Conservation (phyloP, 805 yeast genomes). For the Debaryomyces tyrocola region DNA sequence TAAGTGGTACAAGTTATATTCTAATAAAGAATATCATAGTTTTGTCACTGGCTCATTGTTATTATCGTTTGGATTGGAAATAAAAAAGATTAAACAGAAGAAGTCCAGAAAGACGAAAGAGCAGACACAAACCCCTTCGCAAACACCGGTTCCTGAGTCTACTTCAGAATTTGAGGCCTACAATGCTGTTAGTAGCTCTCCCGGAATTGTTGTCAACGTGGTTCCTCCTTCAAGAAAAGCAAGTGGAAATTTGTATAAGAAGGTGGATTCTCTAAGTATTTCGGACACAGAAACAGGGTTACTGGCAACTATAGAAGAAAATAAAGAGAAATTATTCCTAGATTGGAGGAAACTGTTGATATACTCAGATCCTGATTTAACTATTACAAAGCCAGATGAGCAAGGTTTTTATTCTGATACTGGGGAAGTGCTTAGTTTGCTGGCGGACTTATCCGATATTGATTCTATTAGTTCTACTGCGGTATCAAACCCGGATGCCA, state of each 20-base stretch:
- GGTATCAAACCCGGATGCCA: not conserved
- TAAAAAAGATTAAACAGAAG: slow-evolving; percentile 14
- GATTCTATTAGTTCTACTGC: slow-evolving; percentile 19
- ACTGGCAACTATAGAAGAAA: slow-evolving; percentile 7
- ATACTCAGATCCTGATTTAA: slow-evolving; percentile 17
- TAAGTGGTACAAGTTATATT: slow-evolving; percentile 47
- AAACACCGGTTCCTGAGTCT: not conserved
- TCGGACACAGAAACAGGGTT: slow-evolving; percentile 8
- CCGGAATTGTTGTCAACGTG: slow-evolving; percentile 6
- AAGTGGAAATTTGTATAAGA: slow-evolving; percentile 1
- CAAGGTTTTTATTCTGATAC: slow-evolving; percentile 40
- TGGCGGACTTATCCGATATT: slow-evolving; percentile 28
- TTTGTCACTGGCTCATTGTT: slow-evolving; percentile 51
- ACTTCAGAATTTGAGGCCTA: not conserved
- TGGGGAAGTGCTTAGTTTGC: slow-evolving; percentile 11
- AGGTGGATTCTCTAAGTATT: slow-evolving; percentile 6
- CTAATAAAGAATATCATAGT: slow-evolving; percentile 36
- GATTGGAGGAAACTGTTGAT: slow-evolving; percentile 31
- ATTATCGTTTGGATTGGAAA: slow-evolving; percentile 39
- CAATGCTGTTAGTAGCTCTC: not conserved
- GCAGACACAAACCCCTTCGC: not conserved
- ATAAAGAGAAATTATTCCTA: slow-evolving; percentile 13
- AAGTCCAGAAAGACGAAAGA: slow-evolving; percentile 1
- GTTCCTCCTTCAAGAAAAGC: slow-evolving; percentile 13
- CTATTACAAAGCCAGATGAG: slow-evolving; percentile 25